Percentiles rank a stretch among this genome's conserved stretches.
Evolutionary conservation across 805 yeast genomes (phyloP).

Genomic region (Starmera dryadoides): DNA sequence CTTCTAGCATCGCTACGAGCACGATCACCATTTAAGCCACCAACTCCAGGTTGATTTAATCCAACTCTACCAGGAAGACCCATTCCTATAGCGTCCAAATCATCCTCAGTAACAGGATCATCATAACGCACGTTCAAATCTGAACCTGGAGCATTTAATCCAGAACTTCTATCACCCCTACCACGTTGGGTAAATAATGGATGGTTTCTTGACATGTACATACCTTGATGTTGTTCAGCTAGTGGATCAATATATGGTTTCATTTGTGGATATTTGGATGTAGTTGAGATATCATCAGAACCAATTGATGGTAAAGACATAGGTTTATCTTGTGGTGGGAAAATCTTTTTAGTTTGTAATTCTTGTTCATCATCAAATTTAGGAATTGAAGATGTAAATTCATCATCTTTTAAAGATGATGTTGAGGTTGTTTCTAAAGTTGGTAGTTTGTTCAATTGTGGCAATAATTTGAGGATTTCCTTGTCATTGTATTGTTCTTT

Average conservation of each 20-base stretch:
- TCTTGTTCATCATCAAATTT: conserved; percentile 49
- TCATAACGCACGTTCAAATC: conserved; percentile 29
- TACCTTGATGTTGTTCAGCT: conserved; percentile 33
- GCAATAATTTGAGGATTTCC: no score
- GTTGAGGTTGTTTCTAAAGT: no score
- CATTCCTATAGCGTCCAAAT: conserved; percentile 34
- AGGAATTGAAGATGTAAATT: conserved; percentile 26
- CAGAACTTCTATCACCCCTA: conserved; percentile 1
- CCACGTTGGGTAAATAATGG: conserved; percentile 33
- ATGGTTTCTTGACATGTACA: conserved; percentile 46
- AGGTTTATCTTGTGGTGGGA: conserved; percentile 2
- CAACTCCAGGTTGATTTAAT: neutral
- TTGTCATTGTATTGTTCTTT: no score
- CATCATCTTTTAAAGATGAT: no score
- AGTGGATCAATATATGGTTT: conserved; percentile 38
- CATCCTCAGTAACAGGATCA: conserved; percentile 41
- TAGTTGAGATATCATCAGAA: conserved; percentile 42
- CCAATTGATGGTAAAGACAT: conserved; percentile 32
- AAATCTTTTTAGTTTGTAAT: conserved; percentile 9
- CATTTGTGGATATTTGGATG: conserved; percentile 34
- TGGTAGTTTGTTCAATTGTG: no score
- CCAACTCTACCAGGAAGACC: conserved; percentile 38
- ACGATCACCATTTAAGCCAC: neutral
- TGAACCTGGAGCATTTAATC: conserved; percentile 34
- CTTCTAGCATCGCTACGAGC: no score